A percentile compares a stretch with the other conserved stretches of the same genome.
Conservation (phyloP, 2,329 filamentous ascomycete genomes). For the Triangularia setosa region DNA sequence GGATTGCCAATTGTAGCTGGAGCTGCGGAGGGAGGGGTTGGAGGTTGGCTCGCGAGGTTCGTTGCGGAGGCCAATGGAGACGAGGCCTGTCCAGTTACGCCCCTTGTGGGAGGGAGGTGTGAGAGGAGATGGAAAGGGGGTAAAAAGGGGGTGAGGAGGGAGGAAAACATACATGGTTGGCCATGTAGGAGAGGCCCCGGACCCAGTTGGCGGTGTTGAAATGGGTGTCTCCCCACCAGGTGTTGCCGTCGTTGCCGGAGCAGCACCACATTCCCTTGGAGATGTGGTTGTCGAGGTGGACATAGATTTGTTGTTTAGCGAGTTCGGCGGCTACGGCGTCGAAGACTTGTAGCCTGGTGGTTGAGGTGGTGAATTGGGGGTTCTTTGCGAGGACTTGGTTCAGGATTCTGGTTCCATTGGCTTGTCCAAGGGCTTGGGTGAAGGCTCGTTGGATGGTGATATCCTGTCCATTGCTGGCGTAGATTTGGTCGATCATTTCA, state of each 20-base stretch:
- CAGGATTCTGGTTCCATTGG: slow-evolving; percentile 51
- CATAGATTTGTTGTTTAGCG: slow-evolving; percentile 50
- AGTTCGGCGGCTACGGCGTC: slow-evolving; percentile 60
- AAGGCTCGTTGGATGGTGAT: slow-evolving; percentile 45
- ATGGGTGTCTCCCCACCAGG: slow-evolving; percentile 59
- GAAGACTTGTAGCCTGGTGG: slow-evolving; percentile 55
- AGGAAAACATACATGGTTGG: slow-evolving; percentile 45
- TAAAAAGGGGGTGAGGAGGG: neutral
- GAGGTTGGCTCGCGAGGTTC: slow-evolving; percentile 46
- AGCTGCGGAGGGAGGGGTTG: slow-evolving; percentile 30
- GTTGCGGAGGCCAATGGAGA: slow-evolving; percentile 51
- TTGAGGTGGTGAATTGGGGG: slow-evolving; percentile 50
- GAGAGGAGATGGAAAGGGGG: neutral
- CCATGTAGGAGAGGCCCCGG: slow-evolving; percentile 58
- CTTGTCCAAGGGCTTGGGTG: slow-evolving; percentile 42
- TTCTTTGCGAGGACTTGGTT: slow-evolving; percentile 53
- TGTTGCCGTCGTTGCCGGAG: slow-evolving; percentile 49
- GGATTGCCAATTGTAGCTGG: slow-evolving; percentile 52
- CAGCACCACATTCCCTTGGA: slow-evolving; percentile 58
- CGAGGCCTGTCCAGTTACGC: slow-evolving; percentile 45
- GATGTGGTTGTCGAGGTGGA: slow-evolving; percentile 60
- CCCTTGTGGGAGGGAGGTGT: slow-evolving; percentile 29
- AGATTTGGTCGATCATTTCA: slow-evolving; percentile 59
- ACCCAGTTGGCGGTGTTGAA: slow-evolving; percentile 59
- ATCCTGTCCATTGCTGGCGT: slow-evolving; percentile 45